Evolutionary conservation across 2,329 filamentous ascomycete species (phyloP), one percentile per base, ranked within the genome.

Genomic region (Plenodomus lindquistii): DNA sequence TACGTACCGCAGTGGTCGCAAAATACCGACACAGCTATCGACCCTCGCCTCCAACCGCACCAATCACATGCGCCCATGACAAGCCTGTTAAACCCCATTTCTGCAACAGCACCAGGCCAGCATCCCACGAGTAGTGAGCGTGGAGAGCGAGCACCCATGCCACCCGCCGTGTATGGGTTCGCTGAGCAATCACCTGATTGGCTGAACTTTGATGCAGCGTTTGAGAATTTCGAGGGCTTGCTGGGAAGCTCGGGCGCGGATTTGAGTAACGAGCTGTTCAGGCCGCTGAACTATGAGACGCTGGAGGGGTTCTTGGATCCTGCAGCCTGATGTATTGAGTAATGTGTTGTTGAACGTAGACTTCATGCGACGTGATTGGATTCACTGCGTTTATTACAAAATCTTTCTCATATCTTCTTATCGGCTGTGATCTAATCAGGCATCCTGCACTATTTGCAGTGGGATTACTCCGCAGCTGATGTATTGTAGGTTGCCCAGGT

Each of bases 171-270:
- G 15, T 68, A 67, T 31, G 63, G 66, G 6, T 67, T 71, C 44
- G 58, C 62, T n/a, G 69, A 71, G 24, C 58, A 66, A 24, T 68
- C 62, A 1, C 67, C 70, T 0, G 70, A 73, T 35, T 74, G 71
- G 71, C 37, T 74, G 22, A 73, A 72, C 27, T 73, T 73, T 37
- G 70, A 73, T 19, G 60, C 62, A 1, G 71, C 71, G 6, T 74
- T 74, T 54, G 70, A 74, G 57, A 73, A 73, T 29, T 72, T 74
- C 41, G 70, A 73, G 45, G 65, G 67, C 3, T 52, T 74, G 21
- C 31, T 74, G 10, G 70, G 71, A 18, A 72, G 71, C 47, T 65
- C 62, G 0, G 70, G 70, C 4, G 70, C 71, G 9, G 71, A 73
- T 54, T 15, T 72, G 51, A 71, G 67, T 41, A 73, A 70, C 42